Base-by-base conservation (phyloP, 2,329 filamentous ascomycete genomes). In the Stagonosporopsis rhizophila region DNA sequence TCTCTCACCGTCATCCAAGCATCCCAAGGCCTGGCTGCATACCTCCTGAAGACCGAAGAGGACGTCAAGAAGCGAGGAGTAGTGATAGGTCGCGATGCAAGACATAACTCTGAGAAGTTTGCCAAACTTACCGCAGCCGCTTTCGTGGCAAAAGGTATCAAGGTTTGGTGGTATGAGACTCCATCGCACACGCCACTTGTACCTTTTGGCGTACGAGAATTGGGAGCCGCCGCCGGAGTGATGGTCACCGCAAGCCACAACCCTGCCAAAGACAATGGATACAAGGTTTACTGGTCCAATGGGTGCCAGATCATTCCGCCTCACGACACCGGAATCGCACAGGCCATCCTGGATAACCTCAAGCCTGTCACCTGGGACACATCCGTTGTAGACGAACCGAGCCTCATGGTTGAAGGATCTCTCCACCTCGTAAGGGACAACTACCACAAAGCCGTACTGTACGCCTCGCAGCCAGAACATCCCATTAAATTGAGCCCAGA, bases 241-340 rank as follows among this genome's bases (percentile, higher is more conserved):
- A 88, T 89, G 85, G 81, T 89, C 34, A 89, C 86, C 14, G 86
- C 86, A 28, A 87, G 84, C 65, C 85, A 87, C 71, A 88, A 89
- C 62, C 85, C 86, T 14, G 82, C 84, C 41, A 78, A 82, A 62
- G 85, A 88, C 68, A 88, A 88, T 67, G 86, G 86, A 19, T 88
- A 88, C 75, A 89, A 89, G 74, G 86, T 89, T 8, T 89, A 88
- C 74, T 87, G 84, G 78, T 78, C 77, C 15, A 88, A 87, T 66
- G 86, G 85, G 2, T 86, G 84, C 65, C 86, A 89, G 68, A 88
- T 89, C 61, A 87, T 88, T 49, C 81, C 85, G 9, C 86, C 86
- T 3, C 82, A 85, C 59, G 86, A 88, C 61, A 75, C 67, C 19
- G 82, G 83, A 27, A 89, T 89, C 52, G 82, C 85, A 4, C 74